Evolutionary conservation across 345 rosid genomes (phyloP).

Genomic region (Acer negundo): DNA sequence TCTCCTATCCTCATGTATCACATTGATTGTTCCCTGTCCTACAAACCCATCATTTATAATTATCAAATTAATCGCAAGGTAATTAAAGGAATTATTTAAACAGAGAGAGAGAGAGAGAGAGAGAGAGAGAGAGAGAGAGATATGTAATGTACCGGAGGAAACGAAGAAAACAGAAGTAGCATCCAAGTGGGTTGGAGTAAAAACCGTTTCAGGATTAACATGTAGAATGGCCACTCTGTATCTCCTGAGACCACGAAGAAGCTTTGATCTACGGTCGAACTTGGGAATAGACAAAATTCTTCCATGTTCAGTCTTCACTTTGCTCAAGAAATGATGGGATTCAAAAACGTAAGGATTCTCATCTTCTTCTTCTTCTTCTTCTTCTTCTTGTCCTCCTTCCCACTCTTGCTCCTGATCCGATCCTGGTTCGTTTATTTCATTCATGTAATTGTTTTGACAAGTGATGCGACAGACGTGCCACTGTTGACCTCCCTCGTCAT

Average conservation of each 20-base stretch:
- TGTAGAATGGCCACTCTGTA: conserved; percentile 35
- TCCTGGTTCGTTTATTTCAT: too few relatives aligned
- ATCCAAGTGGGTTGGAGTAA: conserved; percentile 44
- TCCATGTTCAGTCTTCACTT: conserved; percentile 36
- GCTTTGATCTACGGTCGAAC: conserved; percentile 42
- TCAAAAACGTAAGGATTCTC: conserved; percentile 46
- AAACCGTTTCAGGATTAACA: conserved; percentile 37
- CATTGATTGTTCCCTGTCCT: conserved; percentile 48
- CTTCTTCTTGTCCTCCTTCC: conserved; percentile 4
- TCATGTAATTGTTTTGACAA: too few relatives aligned
- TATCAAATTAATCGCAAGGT: too few relatives aligned
- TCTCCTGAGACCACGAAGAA: conserved; percentile 45
- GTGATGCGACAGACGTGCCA: too few relatives aligned
- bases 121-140: background rate
- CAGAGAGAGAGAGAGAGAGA: background rate
- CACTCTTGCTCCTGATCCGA: background rate
- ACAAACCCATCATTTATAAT: background rate
- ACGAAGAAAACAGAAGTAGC: conserved; percentile 41
- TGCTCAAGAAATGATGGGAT: conserved; percentile 22
- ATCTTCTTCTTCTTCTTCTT: conserved; percentile 6
- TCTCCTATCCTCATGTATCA: conserved; percentile 33
- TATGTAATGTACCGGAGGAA: conserved; percentile 28
- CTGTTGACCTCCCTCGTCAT: too few relatives aligned
- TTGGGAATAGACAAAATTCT: conserved; percentile 27
- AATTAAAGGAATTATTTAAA: too few relatives aligned